A percentile compares a stretch with the other conserved stretches of the same genome.
phyloP scores from a whole-genome alignment of 2,329 filamentous ascomycete species.

The Aspergillus vadensis region DNA sequence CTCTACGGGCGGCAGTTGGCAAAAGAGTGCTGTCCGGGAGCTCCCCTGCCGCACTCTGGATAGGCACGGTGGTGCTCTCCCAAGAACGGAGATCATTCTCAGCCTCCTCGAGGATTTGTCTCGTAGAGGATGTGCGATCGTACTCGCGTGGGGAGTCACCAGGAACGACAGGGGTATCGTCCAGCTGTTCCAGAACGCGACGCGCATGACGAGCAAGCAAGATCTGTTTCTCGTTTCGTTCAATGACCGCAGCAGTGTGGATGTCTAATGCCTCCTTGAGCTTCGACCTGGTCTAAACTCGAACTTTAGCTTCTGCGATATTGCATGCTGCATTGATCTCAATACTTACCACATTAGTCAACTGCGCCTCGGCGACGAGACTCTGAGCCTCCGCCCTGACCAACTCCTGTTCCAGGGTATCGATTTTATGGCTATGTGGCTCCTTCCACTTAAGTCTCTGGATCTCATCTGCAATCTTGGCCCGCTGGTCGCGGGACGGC shows the following conservation, averaged over 20 bases:
- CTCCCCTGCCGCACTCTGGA: slow-evolving; percentile 52
- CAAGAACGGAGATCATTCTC: slow-evolving; percentile 85
- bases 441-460: slow-evolving; percentile 89
- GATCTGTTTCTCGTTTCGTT: slow-evolving; percentile 95
- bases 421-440: slow-evolving; percentile 76
- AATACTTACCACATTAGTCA: slow-evolving; percentile 81
- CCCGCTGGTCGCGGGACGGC: slow-evolving; percentile 82
- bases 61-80: slow-evolving; percentile 59
- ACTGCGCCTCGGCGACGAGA: slow-evolving; percentile 91
- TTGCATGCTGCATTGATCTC: not conserved
- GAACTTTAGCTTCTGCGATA: not conserved
- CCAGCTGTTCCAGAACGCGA: slow-evolving; percentile 78
- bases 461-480: slow-evolving; percentile 90
- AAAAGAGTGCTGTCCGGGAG: slow-evolving; percentile 47
- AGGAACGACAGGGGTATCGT: slow-evolving; percentile 86
- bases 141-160: slow-evolving; percentile 76
- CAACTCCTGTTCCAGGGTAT: slow-evolving; percentile 91
- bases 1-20: slow-evolving; percentile 25
- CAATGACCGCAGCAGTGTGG: slow-evolving; percentile 87
- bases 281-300: slow-evolving; percentile 75
- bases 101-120: slow-evolving; percentile 87
- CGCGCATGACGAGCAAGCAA: slow-evolving; percentile 90
- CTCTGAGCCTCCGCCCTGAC: slow-evolving; percentile 95
- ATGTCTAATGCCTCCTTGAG: slow-evolving; percentile 91
- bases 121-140: slow-evolving; percentile 65